Base-by-base conservation (phyloP, 2,329 filamentous ascomycete genomes). In the Aspergillus eucalypticola region DNA sequence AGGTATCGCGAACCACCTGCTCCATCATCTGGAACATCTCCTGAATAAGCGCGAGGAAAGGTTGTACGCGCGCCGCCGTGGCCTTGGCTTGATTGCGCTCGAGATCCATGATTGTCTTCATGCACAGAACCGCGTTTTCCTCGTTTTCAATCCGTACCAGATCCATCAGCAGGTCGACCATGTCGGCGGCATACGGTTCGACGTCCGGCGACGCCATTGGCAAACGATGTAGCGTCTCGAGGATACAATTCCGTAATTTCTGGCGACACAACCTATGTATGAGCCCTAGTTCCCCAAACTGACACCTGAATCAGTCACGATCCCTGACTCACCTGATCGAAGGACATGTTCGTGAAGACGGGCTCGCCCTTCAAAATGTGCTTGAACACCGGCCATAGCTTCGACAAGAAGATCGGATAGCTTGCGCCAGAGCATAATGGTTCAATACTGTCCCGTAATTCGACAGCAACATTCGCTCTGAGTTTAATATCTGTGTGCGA, bases 51-150 rank as follows among this genome's bases (percentile, higher is more conserved):
- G 89, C 88, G 60, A 99, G 80, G 75, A 99, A 99, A 2, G 88
- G 85, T 75, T 98, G 94, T 3, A 97, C 93, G 73, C 91, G 92
- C 60, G 86, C 84, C n/a, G 81, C 79, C 7, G 97, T 87, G 25
- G 89, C 88, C 78, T 94, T 96, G 59, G 89, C 86, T 76, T 98
- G 94, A 73, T 96, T 92, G 52, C 95, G 88, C 84, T 96, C 92
- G 65, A 98, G 89, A 73, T 99, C 95, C 81, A 96, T 97, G 54
- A 96, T 92, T 13, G 94, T 96, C 82, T 99, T 99, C 79, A 99
- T 92, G 74, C 94, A 97, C 64, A 99, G 81, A n/a, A 96, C 92
- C 2, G 94, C 95, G 82, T 99, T 99, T 64, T 99, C 95, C 78
- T 99, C 95, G 70, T 99, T 99, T 77, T 99, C 95, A 44, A 87